Base-by-base conservation (phyloP, 495 filamentous ascomycete species). In the Aspergillus ellipticus region DNA sequence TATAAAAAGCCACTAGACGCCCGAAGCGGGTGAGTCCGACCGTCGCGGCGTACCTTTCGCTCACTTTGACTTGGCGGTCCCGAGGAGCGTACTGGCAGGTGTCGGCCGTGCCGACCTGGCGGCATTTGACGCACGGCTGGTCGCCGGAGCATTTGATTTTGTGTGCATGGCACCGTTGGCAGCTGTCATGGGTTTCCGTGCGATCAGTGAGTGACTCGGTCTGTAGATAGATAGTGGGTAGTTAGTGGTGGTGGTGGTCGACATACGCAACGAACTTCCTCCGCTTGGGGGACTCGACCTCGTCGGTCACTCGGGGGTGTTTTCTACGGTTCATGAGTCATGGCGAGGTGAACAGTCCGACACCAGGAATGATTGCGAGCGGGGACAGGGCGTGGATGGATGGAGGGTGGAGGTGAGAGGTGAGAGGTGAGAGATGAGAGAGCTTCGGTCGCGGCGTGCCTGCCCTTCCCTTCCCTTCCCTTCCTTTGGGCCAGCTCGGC, bases 121-220 rank as follows among this genome's bases (percentile, higher is more conserved):
- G 58, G 31, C 74, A 78, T 63, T 75, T 76, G 28, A 51, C 60
- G 46, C 75, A 78, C 1, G 74, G 74, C 46, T 68, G 62, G 6
- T 70, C 72, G 4, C 74, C 75, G 1, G 74, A 76, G 43, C 74
- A 78, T 60, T 76, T 78, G 29, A 78, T 76, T 50, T 77, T 78
- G 53, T 74, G 74, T 10, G 67, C 35, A 66, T 78, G 74, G 58
- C 74, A 78, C 62, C 74, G 64, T 54, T 75, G 67, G 48, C 75
- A 78, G 13, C 73, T 77, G 52, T 51, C 19, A 20, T 31, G 6
- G 41, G 19, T 55, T n/a, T n/a, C n/a, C n/a, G 41, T 42, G 35
- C 0, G 16, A 29, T 16, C 46, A 49, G 45, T 35, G n/a, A 43
- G 31, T 26, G 52, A 15, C 45, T 26, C 57, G n/a, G n/a, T n/a